Conservation (phyloP, 2,329 filamentous ascomycete genomes). For the Iodosphaeria phyllophila region DNA sequence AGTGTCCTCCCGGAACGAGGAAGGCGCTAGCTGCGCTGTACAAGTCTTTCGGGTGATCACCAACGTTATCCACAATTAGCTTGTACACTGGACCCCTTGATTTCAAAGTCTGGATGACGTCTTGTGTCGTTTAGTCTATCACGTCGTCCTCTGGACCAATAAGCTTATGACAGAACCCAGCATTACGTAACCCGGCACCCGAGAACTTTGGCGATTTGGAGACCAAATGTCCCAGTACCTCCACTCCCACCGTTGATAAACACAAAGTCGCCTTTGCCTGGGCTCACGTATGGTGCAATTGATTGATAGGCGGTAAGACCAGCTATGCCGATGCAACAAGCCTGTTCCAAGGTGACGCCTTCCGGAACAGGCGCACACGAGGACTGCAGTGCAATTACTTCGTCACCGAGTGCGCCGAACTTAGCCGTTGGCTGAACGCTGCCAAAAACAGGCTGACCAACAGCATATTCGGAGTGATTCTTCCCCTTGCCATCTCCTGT, state of each 20-base stretch:
- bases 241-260: constrained; percentile 49
- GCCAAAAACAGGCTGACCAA: constrained; percentile 27
- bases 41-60: constrained; percentile 21
- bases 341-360: constrained; percentile 20
- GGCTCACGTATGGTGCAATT: constrained; percentile 23
- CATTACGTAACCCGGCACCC: constrained; percentile 42
- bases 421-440: constrained; percentile 8
- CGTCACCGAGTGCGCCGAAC: constrained; percentile 23
- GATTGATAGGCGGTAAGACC: constrained; percentile 27
- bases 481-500: constrained; percentile 5
- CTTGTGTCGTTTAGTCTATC: constrained; percentile 34
- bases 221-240: constrained; percentile 37
- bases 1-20: constrained; percentile 27
- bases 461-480: constrained; percentile 11
- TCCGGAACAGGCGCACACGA: constrained; percentile 20
- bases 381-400: constrained; percentile 13
- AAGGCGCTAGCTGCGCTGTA: constrained; percentile 34
- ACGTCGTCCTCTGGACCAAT: constrained; percentile 47
- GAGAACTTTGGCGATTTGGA: constrained; percentile 43
- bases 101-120: constrained; percentile 27
- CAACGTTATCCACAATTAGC: constrained; percentile 39
- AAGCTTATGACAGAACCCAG: constrained; percentile 33
- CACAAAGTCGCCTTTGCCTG: constrained; percentile 30
- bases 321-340: constrained; percentile 23
- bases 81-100: constrained; percentile 28